Conservation (phyloP, 2,329 filamentous ascomycete genomes). For the Diaporthe nobilis region DNA sequence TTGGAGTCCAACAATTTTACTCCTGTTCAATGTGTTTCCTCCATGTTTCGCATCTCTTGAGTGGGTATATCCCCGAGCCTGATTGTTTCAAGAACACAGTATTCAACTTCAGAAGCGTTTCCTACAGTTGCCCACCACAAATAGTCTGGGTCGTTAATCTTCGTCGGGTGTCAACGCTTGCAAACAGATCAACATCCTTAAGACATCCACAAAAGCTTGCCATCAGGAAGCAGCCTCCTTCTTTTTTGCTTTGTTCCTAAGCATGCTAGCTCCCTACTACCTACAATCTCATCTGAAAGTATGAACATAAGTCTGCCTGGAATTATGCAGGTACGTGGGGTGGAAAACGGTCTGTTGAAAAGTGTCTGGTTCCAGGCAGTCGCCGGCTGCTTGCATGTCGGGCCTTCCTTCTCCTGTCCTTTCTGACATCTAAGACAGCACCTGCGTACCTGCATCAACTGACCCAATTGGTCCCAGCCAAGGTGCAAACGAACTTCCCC, state of each 20-base stretch:
- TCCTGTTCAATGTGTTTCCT: too few species aligned
- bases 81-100: too few species aligned
- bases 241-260: background rate
- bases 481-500: background rate
- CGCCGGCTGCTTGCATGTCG: conserved; percentile 3
- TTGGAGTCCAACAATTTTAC: too few species aligned
- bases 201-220: background rate
- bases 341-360: background rate
- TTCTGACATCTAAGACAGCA: background rate
- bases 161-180: background rate
- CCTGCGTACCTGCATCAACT: background rate
- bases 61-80: too few species aligned
- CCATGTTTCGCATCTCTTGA: too few species aligned
- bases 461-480: background rate
- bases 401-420: background rate
- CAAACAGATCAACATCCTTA: background rate
- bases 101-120: background rate
- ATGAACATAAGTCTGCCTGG: background rate
- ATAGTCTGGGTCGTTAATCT: background rate
- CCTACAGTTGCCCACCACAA: background rate
- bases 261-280: background rate
- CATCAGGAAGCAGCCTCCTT: background rate
- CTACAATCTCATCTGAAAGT: background rate
- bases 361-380: background rate
- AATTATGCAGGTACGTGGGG: background rate